Evolutionary conservation across 2,329 filamentous ascomycete genomes (phyloP).

Genomic region (Lasiodiplodia gonubiensis): DNA sequence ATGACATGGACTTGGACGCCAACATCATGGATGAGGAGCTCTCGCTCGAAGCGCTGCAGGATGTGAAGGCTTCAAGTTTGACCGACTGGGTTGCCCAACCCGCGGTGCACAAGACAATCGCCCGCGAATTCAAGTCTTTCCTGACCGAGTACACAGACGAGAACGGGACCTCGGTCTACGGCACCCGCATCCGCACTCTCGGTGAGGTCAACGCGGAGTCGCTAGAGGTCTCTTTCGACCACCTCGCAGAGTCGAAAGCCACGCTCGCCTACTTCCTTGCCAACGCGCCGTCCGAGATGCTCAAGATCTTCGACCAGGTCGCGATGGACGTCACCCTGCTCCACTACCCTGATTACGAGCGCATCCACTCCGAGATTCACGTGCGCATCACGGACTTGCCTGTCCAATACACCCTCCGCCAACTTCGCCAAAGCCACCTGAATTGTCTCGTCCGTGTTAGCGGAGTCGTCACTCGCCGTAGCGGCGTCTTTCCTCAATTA

Average conservation of each 20-base stretch:
- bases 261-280: constrained; percentile 95
- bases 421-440: constrained; percentile 91
- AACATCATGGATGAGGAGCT: constrained; percentile 97
- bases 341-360: constrained; percentile 96
- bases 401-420: constrained; percentile 91
- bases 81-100: constrained; percentile 95
- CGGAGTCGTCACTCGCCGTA: constrained; percentile 92
- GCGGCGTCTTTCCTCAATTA: constrained; percentile 94
- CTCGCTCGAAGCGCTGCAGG: constrained; percentile 85
- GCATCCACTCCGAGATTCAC: constrained; percentile 96
- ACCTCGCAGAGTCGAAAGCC: constrained; percentile 87
- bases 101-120: constrained; percentile 89
- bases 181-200: constrained; percentile 90
- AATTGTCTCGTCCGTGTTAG: constrained; percentile 95
- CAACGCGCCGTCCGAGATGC: constrained; percentile 91
- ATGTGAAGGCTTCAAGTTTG: constrained; percentile 90
- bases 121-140: constrained; percentile 96
- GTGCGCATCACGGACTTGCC: constrained; percentile 95
- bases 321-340: constrained; percentile 95
- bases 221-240: constrained; percentile 93
- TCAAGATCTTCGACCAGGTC: constrained; percentile 95
- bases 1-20: constrained; percentile 85
- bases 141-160: constrained; percentile 94
- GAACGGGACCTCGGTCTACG: constrained; percentile 89
- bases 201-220: constrained; percentile 97